These are phyloP conservation scores for Hamamelis virginiana DNA, from an alignment of 164 flowering plant genomes.

Conservation along the genomic window DNA sequence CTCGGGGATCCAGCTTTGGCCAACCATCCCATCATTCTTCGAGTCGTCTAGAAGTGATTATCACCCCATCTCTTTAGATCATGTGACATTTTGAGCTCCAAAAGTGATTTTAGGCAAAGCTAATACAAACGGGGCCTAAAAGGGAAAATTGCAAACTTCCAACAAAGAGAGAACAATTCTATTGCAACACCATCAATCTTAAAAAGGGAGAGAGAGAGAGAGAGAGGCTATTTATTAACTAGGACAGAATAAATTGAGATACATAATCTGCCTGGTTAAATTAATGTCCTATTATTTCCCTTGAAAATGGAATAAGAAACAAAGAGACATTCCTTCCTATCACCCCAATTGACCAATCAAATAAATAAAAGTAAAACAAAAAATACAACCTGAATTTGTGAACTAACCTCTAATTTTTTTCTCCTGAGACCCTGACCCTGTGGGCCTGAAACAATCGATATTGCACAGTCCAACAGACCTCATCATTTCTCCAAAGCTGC, in stretches of 20 bases:
- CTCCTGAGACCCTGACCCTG: conserved; percentile 31
- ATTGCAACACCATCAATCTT: background rate
- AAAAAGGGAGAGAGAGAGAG: background rate
- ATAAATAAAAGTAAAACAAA: conserved; percentile 7
- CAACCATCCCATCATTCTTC: too few species aligned
- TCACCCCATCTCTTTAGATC: too few species aligned
- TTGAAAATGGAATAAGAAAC: conserved; percentile 3
- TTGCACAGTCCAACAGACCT: conserved; percentile 77
- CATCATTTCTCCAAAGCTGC: conserved; percentile 81
- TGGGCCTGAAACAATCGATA: conserved; percentile 80
- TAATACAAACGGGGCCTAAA: too few species aligned
- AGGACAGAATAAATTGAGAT: conserved; percentile 10
- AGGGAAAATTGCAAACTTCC: too few species aligned
- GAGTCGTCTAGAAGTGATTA: too few species aligned
- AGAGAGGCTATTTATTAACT: conserved; percentile 7
- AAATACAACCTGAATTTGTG: conserved; percentile 7
- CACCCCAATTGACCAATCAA: conserved; percentile 15
- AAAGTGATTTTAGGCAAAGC: too few species aligned
- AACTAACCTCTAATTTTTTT: conserved; percentile 16
- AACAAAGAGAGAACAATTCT: too few species aligned
- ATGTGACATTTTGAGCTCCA: too few species aligned
- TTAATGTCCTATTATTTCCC: conserved; percentile 22
- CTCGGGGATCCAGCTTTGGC: too few species aligned
- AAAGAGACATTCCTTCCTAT: conserved; percentile 7
- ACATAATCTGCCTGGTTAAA: conserved; percentile 17